Conservation (phyloP, 176 grass and related monocot genomes). For the Stipa capillata region DNA sequence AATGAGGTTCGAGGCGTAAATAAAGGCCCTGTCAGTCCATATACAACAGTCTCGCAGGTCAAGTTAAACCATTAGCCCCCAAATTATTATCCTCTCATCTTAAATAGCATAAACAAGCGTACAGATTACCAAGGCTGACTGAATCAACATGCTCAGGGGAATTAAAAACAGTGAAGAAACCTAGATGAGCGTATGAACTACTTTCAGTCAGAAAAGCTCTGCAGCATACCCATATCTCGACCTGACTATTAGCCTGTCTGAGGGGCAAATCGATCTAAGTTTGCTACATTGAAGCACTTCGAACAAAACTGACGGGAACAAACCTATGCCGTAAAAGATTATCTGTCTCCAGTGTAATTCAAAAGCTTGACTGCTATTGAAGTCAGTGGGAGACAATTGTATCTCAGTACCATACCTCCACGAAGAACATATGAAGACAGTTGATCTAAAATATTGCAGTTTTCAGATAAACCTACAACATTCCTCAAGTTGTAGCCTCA, state of each 20-base stretch:
- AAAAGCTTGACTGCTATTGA: background rate
- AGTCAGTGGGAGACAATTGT: background rate
- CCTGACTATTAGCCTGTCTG: background rate
- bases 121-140: background rate
- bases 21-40: too few species aligned
- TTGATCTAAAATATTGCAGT: background rate
- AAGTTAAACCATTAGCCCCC: background rate
- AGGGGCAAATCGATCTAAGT: background rate
- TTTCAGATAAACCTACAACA: background rate
- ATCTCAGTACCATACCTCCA: background rate
- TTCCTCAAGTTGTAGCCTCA: slow-evolving; percentile 30
- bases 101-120: background rate
- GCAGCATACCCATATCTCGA: background rate
- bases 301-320: background rate
- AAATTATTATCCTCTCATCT: background rate
- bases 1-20: background rate
- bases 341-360: background rate
- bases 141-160: too few species aligned
- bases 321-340: background rate
- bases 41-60: background rate
- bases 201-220: background rate
- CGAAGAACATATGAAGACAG: background rate
- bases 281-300: background rate
- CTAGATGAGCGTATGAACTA: background rate
- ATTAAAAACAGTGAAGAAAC: background rate